phyloP scores from a whole-genome alignment of 352 stramenopile species.

The Phytophthora cryptogea region DNA sequence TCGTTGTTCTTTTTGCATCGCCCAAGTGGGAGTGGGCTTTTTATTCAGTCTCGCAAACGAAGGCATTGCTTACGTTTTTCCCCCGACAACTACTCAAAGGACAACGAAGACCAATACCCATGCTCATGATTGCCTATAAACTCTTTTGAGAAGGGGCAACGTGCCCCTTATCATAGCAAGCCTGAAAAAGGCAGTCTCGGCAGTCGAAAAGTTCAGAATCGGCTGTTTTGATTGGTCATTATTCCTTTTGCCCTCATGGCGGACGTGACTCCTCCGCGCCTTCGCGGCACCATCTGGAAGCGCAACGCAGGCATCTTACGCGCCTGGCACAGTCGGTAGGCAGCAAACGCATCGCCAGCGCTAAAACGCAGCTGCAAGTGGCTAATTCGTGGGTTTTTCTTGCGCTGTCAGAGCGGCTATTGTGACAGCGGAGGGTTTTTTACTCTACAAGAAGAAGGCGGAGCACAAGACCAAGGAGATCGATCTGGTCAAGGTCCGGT shows the following conservation, averaged over 20 bases:
- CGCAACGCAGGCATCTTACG: conserved; percentile 68
- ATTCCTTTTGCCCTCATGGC: conserved; percentile 12
- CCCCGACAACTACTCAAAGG: no score
- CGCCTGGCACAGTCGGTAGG: conserved; percentile 60
- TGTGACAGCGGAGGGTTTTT: conserved; percentile 66
- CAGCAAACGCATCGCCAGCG: no score
- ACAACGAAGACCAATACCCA: no score
- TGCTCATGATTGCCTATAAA: no score
- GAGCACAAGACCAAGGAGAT: conserved; percentile 64
- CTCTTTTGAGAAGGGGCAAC: no score
- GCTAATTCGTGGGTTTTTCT: conserved; percentile 1
- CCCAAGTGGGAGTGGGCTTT: no score
- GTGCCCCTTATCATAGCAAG: no score
- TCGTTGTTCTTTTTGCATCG: no score
- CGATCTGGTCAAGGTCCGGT: conserved; percentile 69
- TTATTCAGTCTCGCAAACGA: no score
- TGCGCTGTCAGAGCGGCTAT: conserved; percentile 34
- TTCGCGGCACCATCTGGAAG: conserved; percentile 65
- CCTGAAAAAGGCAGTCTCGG: no score
- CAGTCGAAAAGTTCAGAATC: neutral
- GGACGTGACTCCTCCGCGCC: conserved; percentile 28
- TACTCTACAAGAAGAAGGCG: conserved; percentile 74
- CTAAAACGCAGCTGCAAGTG: neutral
- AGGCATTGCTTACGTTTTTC: no score
- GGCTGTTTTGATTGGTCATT: neutral